A percentile compares a stretch with the other conserved stretches of the same genome.
Evolutionary conservation across 2,329 filamentous ascomycete species (phyloP).

Genomic region (Zalaria sp.): DNA sequence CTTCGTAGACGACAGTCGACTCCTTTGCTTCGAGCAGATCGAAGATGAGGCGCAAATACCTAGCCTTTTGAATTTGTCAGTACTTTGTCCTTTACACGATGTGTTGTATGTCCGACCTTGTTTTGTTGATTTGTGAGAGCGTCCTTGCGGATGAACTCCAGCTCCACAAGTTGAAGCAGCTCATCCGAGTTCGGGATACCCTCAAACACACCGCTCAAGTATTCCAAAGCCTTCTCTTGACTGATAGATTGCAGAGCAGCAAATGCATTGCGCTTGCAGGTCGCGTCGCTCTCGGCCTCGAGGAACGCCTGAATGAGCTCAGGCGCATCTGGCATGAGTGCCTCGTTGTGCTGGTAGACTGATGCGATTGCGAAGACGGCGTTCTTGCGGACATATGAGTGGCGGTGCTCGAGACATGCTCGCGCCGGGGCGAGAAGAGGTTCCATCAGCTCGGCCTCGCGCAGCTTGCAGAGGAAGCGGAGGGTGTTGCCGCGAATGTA

Average conservation of each 20-base stretch:
- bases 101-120: slow-evolving; percentile 45
- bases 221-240: slow-evolving; percentile 82
- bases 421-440: slow-evolving; percentile 85
- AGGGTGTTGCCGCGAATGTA: slow-evolving; percentile 97
- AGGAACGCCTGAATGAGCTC: slow-evolving; percentile 86
- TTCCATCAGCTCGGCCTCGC: slow-evolving; percentile 90
- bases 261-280: slow-evolving; percentile 96
- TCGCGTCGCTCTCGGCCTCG: slow-evolving; percentile 79
- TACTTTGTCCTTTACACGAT: background rate
- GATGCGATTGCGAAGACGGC: slow-evolving; percentile 89
- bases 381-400: slow-evolving; percentile 97
- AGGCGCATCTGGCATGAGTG: slow-evolving; percentile 86
- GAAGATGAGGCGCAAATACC: slow-evolving; percentile 88
- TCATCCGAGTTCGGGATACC: slow-evolving; percentile 90
- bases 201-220: slow-evolving; percentile 80
- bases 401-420: slow-evolving; percentile 85
- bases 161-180: slow-evolving; percentile 78
- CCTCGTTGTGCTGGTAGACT: slow-evolving; percentile 80
- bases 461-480: slow-evolving; percentile 90
- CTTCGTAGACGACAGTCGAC: slow-evolving; percentile 94
- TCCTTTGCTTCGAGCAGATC: slow-evolving; percentile 86
- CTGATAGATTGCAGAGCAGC: slow-evolving; percentile 81
- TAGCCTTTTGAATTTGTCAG: slow-evolving; percentile 40
- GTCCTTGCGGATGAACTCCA: slow-evolving; percentile 97
- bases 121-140: slow-evolving; percentile 89